phyloP scores from a whole-genome alignment of 345 rosid genomes.

The Rhodamnia rubescens region DNA sequence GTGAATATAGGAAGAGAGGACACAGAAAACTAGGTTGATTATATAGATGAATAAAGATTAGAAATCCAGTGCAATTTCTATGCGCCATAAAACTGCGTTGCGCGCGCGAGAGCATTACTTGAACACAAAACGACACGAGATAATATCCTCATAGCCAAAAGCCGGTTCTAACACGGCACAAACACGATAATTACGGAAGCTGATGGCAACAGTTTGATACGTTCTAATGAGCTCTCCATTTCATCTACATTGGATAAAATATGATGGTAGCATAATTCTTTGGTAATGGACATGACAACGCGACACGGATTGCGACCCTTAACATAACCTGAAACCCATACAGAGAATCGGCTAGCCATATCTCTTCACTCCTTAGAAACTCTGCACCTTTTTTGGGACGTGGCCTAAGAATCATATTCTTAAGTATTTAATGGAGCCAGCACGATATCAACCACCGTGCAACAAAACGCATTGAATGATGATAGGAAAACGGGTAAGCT shows the following conservation, averaged over 20 bases:
- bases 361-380: not conserved
- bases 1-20: not conserved
- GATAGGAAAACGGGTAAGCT: not conserved
- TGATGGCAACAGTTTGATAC: not conserved
- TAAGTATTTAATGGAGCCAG: not conserved
- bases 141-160: not conserved
- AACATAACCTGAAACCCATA: not conserved
- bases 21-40: not conserved
- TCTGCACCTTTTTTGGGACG: not conserved
- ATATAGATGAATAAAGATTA: not conserved
- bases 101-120: not conserved
- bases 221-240: not conserved
- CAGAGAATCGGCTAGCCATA: not conserved
- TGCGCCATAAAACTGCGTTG: too few relatives aligned
- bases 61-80: not conserved
- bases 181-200: not conserved
- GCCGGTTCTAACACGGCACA: not conserved
- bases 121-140: not conserved
- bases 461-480: conserved; percentile 4
- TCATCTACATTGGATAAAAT: not conserved
- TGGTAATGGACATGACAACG: not conserved
- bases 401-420: not conserved
- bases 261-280: not conserved
- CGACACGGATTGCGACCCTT: not conserved
- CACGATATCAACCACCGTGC: not conserved